Percentiles rank a stretch among this genome's conserved stretches.
phyloP scores from a whole-genome alignment of 495 filamentous ascomycete genomes.

The Penicillium bovifimosum region DNA sequence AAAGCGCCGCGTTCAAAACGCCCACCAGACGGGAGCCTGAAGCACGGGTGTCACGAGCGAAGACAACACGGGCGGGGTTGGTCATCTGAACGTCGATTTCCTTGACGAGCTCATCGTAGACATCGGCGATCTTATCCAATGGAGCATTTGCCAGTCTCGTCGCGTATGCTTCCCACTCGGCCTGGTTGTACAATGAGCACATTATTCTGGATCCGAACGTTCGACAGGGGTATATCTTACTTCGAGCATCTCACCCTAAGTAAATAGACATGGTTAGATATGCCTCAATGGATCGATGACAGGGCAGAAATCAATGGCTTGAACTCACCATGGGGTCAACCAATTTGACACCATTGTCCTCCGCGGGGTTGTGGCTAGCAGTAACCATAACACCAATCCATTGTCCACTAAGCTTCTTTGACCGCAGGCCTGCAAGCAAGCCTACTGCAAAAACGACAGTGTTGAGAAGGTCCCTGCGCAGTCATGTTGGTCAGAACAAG shows the following conservation, averaged over 20 bases:
- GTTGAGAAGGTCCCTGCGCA: slow-evolving; percentile 57
- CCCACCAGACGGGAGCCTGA: slow-evolving; percentile 78
- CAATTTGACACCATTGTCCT: slow-evolving; percentile 97
- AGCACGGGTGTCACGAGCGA: slow-evolving; percentile 87
- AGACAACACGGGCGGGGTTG: slow-evolving; percentile 72
- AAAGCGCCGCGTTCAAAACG: slow-evolving; percentile 70
- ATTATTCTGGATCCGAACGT: not conserved
- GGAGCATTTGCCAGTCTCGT: slow-evolving; percentile 82
- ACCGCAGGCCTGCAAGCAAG: slow-evolving; percentile 83
- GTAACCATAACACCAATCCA: slow-evolving; percentile 98
- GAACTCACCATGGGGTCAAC: slow-evolving; percentile 81
- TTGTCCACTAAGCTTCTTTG: slow-evolving; percentile 78
- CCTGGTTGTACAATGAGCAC: slow-evolving; percentile 30
- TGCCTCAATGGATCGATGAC: not conserved
- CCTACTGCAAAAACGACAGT: slow-evolving; percentile 88
- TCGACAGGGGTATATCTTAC: slow-evolving; percentile 33
- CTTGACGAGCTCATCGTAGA: slow-evolving; percentile 66
- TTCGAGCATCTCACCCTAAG: slow-evolving; percentile 89
- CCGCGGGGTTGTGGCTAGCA: slow-evolving; percentile 93
- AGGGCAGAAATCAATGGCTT: not conserved
- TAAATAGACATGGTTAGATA: slow-evolving; percentile 3
- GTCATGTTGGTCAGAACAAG: slow-evolving; percentile 21
- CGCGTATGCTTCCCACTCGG: slow-evolving; percentile 82
- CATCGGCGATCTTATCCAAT: slow-evolving; percentile 64
- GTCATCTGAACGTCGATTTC: slow-evolving; percentile 69